Evolutionary conservation across 306 rosid species (phyloP).

Genomic region (Canavalia ensiformis): DNA sequence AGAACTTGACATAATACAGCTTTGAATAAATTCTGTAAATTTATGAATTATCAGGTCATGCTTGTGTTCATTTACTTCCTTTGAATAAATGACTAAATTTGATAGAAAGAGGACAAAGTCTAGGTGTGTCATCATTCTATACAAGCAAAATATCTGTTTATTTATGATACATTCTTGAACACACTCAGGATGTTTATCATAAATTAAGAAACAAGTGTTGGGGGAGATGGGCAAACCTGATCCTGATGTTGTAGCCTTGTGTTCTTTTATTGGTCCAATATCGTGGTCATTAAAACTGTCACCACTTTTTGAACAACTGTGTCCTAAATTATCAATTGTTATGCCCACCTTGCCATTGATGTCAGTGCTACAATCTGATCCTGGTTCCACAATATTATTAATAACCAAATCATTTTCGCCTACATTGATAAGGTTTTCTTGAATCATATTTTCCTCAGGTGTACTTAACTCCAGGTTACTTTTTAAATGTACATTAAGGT

Average conservation of each 20-base stretch:
- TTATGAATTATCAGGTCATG: not conserved
- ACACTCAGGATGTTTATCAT: not conserved
- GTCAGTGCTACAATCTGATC: constrained; percentile 15
- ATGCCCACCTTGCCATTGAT: constrained; percentile 10
- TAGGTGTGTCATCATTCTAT: not conserved
- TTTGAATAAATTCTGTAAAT: not conserved
- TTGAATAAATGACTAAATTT: not conserved
- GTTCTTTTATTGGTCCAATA: constrained; percentile 24
- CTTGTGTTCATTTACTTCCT: not conserved
- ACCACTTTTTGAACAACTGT: not conserved
- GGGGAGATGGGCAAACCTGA: constrained; percentile 33
- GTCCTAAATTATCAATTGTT: constrained; percentile 33
- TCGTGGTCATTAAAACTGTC: constrained; percentile 30
- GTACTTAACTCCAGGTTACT: constrained; percentile 5
- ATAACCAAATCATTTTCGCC: constrained; percentile 28
- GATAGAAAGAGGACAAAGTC: too few relatives aligned
- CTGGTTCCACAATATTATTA: not conserved
- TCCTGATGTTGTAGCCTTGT: constrained; percentile 24
- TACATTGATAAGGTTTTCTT: not conserved
- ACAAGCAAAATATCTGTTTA: not conserved
- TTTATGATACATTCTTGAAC: not conserved
- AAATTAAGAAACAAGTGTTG: constrained; percentile 1
- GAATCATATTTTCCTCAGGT: constrained; percentile 31
- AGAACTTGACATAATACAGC: too few relatives aligned
- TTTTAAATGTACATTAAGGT: not conserved